Base-by-base conservation (phyloP, 208 protist species). In the Trypanosoma mega region DNA sequence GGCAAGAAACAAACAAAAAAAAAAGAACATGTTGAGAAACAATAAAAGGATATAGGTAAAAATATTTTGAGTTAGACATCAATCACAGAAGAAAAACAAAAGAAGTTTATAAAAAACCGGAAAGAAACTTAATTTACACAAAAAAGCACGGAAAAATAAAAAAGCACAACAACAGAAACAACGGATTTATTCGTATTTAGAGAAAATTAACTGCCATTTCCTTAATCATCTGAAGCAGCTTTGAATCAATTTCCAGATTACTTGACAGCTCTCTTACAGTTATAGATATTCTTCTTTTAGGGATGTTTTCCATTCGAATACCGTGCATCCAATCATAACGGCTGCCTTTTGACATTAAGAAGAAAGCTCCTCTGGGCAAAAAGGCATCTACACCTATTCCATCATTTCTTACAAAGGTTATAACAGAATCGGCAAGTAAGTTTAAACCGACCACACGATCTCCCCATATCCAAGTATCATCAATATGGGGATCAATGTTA, bases 391-490 rank as follows among this genome's bases (percentile, higher is more conserved):
- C 75, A 24, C 62, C 68, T 20, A 64, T 49, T 33, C 70, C 80
- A 0, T 80, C 48, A 18, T 26, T 43, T 26, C 76, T 74, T n/a
- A 96, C 85, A 72, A 96, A 96, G 0, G 87, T 93, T 60, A 96
- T 87, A 9, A 68, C 61, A 39, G 78, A 78, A 23, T 90, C 70
- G 5, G 72, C 71, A 21, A 85, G 53, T 23, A 96, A 45, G 72
- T 92, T 94, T 26, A 91, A 29, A 0, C 90, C 87, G 20, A 63
- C 81, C 58, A 96, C 85, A 26, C 90, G 72, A 41, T 87, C 66
- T 21, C 90, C 90, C 87, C 90, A 96, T n/a, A 94, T 52, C 87
- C 90, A 96, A 3, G 85, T 91, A 61, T 96, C 90, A 66, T 96
- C 90, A 27, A 96, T 67, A 34, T 96, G 90, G 12, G 87, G 85